These are phyloP conservation scores for Hamamelis virginiana DNA, from an alignment of 164 flowering plant species.

Conservation along the genomic window DNA sequence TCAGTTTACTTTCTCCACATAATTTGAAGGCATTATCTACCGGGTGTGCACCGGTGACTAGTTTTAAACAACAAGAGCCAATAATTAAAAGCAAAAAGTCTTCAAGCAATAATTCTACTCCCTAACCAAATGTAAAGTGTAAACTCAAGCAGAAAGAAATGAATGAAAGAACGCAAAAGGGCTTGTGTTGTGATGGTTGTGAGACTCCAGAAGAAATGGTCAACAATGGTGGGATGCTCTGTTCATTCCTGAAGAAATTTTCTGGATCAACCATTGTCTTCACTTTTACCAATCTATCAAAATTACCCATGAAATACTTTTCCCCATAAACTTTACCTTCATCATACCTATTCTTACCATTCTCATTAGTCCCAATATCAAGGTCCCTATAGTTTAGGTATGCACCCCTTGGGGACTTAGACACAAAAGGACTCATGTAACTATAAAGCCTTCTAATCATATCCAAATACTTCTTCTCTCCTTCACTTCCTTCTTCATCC, in stretches of 20 bases:
- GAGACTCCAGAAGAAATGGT: no score
- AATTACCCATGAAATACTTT: conserved; percentile 35
- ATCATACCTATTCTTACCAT: conserved; percentile 20
- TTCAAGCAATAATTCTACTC: no score
- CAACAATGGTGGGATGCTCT: conserved; percentile 24
- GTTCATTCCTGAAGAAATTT: conserved; percentile 38
- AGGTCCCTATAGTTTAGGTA: conserved; percentile 28
- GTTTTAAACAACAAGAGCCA: no score
- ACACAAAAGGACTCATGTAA: conserved; percentile 24
- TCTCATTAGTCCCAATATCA: conserved; percentile 19
- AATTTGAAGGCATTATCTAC: no score
- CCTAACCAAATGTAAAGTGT: no score
- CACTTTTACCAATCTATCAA: conserved; percentile 31
- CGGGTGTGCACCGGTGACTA: no score
- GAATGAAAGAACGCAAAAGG: no score
- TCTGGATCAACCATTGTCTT: conserved; percentile 39
- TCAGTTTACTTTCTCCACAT: no score
- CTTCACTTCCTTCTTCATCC: conserved; percentile 5
- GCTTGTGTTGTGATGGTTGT: no score
- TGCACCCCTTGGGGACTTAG: conserved; percentile 24
- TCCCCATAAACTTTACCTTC: conserved; percentile 32
- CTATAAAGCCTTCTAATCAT: conserved; percentile 14
- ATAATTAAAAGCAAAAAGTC: no score
- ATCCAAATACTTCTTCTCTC: neutral
- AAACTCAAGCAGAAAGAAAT: no score